Evolutionary conservation across 2,329 filamentous ascomycete species (phyloP), one percentile per base, ranked within the genome.

Genomic region (Aureobasidium sp.): DNA sequence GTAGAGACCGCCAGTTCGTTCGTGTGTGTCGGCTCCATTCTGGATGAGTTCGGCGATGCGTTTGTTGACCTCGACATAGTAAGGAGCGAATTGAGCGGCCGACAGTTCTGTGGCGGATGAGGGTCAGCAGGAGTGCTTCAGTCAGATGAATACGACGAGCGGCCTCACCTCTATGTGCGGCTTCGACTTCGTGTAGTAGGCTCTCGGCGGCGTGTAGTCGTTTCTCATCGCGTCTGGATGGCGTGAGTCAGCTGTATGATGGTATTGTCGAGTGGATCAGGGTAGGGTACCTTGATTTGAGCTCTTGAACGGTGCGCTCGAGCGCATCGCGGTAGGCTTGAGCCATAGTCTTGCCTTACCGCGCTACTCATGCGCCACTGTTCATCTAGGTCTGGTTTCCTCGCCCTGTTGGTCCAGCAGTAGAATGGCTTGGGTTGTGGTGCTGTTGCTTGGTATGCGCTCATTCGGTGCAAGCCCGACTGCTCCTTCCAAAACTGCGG

Each of bases 1-100:
- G 69, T 94, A 88, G 65, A 99, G 88, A 58, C 94, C 95, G 65
- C 92, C 94, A 62, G 97, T 85, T 63, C 91, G 88, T 72, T 99
- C 94, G 68, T 87, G 86, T 5, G 90, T 88, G 73, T 96, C 92
- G 76, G 84, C 88, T 66, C 91, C 90, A 73, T 93, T 90, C 52
- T 91, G 86, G 64, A 96, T 91, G 66, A 97, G 81, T 66, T 82
- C 79, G 61, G 84, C 84, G 68, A 90, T 87, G 62, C 83, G 82
- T 67, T 79, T 77, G 70, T 84, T 87, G 65, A 89, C 60, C 14
- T 61, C 49, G 49, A 61, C 60, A 9, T 61, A 61, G 60, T 61
- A 61, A 15, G 48, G 39, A 15, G 48, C 33, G 31, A 61, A 61
- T 33, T 54, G 39, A 6, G 48, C 40, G 29, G 48, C 31, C 42